These are phyloP conservation scores for Saccharomycopsis fodiens DNA, from an alignment of 805 yeast species.

Conservation along the genomic window DNA sequence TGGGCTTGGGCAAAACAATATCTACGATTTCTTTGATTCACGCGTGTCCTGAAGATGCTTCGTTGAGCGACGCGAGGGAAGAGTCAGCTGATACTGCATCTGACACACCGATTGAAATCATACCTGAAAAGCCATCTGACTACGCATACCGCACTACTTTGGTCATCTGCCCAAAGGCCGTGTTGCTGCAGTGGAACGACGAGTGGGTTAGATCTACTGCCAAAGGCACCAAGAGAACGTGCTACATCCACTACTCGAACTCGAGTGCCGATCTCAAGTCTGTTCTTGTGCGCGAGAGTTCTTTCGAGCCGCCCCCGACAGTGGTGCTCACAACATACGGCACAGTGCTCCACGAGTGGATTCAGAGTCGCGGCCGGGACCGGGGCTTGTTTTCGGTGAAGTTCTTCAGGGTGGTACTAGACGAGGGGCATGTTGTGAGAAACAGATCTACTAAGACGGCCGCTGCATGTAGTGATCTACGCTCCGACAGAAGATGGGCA, in stretches of 20 bases:
- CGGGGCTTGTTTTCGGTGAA: conserved; percentile 63
- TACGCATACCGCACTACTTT: conserved; percentile 97
- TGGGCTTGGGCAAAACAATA: conserved; percentile 97
- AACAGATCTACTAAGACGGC: conserved; percentile 94
- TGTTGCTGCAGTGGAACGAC: conserved; percentile 98
- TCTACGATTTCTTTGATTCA: conserved; percentile 79
- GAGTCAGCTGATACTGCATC: too few species aligned
- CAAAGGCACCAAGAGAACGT: conserved; percentile 32
- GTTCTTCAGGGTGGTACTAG: conserved; percentile 85
- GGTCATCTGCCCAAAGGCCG: conserved; percentile 95
- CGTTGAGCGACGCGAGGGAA: too few species aligned
- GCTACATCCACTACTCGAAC: conserved; percentile 72
- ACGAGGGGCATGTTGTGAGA: conserved; percentile 97
- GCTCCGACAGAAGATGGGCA: conserved; percentile 78
- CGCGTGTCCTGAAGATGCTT: conserved; percentile 53
- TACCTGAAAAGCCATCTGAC: conserved; percentile 89
- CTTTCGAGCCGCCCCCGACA: conserved; percentile 98
- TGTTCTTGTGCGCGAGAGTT: conserved; percentile 90
- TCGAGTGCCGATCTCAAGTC: conserved; percentile 51
- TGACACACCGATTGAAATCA: too few species aligned
- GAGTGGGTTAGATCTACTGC: conserved; percentile 33
- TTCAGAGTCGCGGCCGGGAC: conserved; percentile 9
- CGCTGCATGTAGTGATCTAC: conserved; percentile 91
- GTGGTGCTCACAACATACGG: conserved; percentile 90
- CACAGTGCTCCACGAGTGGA: conserved; percentile 37